Conservation (phyloP, 106 monocot species). For the Cymbidium sinense region DNA sequence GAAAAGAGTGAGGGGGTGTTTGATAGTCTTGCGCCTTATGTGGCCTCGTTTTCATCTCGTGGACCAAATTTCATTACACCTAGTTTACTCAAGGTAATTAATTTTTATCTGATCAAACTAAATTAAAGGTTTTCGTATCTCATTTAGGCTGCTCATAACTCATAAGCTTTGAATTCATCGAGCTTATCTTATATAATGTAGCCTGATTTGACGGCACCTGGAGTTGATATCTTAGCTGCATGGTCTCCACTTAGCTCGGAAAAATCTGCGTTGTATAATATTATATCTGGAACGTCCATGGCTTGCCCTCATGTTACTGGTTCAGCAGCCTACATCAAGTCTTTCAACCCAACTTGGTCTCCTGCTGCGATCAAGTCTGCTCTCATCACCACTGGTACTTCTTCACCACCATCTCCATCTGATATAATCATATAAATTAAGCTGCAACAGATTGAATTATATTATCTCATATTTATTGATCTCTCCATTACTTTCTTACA, state of each 20-base stretch:
- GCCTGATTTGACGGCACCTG: background rate
- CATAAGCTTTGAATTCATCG: too few species aligned
- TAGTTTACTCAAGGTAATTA: constrained; percentile 27
- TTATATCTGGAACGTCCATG: constrained; percentile 41
- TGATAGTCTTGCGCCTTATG: constrained; percentile 13
- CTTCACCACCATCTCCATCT: too few species aligned
- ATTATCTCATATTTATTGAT: background rate
- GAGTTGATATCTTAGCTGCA: background rate
- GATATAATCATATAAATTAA: too few species aligned
- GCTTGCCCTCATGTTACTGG: constrained; percentile 30
- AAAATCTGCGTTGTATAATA: constrained; percentile 4
- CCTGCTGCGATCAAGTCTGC: constrained; percentile 35
- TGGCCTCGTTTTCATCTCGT: constrained; percentile 22
- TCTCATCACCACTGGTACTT: constrained; percentile 38
- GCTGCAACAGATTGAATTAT: too few species aligned
- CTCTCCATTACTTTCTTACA: background rate
- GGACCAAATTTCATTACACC: constrained; percentile 19
- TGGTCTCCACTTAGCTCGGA: constrained; percentile 10
- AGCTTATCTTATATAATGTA: background rate
- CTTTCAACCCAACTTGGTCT: constrained; percentile 28
- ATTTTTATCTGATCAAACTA: background rate
- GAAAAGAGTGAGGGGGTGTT: constrained; percentile 11
- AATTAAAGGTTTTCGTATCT: background rate
- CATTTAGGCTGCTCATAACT: background rate
- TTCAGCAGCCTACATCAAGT: constrained; percentile 30